These are phyloP conservation scores for Cercospora zeae-maydis DNA, from an alignment of 2,329 filamentous ascomycete species.

Conservation along the genomic window DNA sequence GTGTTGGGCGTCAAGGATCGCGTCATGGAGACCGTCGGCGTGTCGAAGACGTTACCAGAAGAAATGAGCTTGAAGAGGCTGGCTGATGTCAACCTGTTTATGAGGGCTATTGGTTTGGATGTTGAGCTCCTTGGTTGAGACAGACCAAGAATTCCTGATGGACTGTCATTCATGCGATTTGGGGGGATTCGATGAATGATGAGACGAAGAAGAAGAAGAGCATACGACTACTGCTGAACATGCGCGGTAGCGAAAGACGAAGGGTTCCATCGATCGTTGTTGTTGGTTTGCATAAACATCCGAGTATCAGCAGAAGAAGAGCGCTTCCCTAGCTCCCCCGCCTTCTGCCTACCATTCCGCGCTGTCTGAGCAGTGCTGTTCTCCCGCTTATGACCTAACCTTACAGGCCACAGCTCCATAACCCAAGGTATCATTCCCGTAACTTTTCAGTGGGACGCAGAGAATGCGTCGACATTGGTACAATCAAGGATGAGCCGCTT, in stretches of 20 bases:
- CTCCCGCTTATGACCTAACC: neutral
- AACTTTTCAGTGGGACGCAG: neutral
- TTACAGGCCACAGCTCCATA: neutral
- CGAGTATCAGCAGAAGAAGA: neutral
- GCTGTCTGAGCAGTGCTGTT: neutral
- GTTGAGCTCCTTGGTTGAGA: slow-evolving; percentile 68
- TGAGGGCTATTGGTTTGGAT: slow-evolving; percentile 97
- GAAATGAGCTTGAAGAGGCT: slow-evolving; percentile 81
- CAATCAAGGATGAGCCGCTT: neutral
- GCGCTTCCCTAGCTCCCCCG: neutral
- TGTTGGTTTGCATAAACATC: neutral
- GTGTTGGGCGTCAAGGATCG: slow-evolving; percentile 96
- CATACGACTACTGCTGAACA: slow-evolving; percentile 16
- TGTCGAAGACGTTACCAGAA: slow-evolving; percentile 83
- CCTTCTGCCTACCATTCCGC: neutral
- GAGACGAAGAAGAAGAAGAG: neutral
- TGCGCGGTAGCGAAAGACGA: slow-evolving; percentile 13
- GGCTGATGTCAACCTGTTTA: slow-evolving; percentile 94
- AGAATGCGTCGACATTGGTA: neutral
- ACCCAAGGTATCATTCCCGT: neutral
- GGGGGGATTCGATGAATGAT: neutral
- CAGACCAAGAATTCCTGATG: neutral
- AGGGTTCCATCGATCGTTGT: neutral
- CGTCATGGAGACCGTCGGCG: slow-evolving; percentile 88
- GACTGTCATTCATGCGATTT: neutral